Percentiles rank a stretch among this genome's conserved stretches.
Conservation (phyloP, 176 grass and related monocot species). For the Triticum urartu region DNA sequence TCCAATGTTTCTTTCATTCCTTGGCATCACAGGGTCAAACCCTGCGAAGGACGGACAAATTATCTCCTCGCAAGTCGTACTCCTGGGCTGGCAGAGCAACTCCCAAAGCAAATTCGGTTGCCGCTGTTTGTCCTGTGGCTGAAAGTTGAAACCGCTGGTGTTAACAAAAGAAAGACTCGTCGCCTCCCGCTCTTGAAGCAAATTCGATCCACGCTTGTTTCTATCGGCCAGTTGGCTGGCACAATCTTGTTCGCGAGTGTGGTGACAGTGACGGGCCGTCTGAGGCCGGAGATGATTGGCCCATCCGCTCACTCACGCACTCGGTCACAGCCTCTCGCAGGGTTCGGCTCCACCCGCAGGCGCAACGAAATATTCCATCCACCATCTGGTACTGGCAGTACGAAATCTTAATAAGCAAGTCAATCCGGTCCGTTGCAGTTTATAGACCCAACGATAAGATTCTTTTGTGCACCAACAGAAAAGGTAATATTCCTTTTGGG, state of each 20-base stretch:
- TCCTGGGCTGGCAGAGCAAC: neutral
- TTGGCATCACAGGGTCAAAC: neutral
- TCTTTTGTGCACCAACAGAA: neutral
- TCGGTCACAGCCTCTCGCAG: too few species aligned
- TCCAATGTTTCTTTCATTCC: neutral
- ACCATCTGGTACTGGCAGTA: too few species aligned
- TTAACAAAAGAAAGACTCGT: neutral
- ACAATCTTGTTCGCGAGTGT: constrained; percentile 16
- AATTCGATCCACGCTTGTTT: neutral
- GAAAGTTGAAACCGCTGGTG: neutral
- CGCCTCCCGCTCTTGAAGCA: neutral
- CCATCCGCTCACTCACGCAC: neutral
- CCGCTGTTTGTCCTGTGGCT: neutral
- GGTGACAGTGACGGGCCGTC: constrained; percentile 13
- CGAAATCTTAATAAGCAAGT: neutral
- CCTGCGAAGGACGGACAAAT: neutral
- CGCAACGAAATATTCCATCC: too few species aligned
- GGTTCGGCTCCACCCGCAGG: too few species aligned
- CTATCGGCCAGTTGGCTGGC: constrained; percentile 1
- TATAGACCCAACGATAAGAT: neutral
- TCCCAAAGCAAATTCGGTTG: neutral
- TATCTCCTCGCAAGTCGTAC: neutral
- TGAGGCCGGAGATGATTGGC: constrained; percentile 1
- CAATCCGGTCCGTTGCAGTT: neutral
- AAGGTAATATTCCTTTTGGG: too few species aligned